Evolutionary conservation across 2,329 filamentous ascomycete species (phyloP).

Genomic region (Coleophoma eucalyptorum): DNA sequence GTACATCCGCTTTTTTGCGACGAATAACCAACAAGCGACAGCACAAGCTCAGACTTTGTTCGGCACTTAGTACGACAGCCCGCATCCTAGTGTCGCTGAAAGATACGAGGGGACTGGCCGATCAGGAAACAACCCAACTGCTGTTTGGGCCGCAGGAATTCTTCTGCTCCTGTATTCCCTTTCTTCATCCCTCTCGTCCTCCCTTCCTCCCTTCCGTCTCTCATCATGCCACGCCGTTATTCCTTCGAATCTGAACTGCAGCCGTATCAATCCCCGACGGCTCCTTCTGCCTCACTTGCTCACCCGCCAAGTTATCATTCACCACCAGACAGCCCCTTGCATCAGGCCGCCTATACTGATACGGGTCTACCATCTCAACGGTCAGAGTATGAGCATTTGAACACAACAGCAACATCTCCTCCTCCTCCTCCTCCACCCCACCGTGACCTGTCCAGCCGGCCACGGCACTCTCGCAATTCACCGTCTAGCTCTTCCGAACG

Average conservation of each 20-base stretch:
- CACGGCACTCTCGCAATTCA: too few species aligned
- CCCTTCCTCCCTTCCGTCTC: neutral
- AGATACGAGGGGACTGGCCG: too few species aligned
- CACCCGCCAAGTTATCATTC: conserved; percentile 7
- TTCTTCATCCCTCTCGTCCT: neutral
- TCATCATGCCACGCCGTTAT: conserved; percentile 15
- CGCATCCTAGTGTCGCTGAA: too few species aligned
- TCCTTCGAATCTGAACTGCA: conserved; percentile 14
- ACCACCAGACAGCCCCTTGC: conserved; percentile 8
- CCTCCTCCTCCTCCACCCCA: conserved; percentile 22
- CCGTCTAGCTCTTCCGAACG: too few species aligned
- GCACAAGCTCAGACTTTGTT: too few species aligned
- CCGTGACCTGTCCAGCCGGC: conserved; percentile 6
- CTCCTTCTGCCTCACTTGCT: conserved; percentile 5
- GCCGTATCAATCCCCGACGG: neutral
- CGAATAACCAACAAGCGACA: too few species aligned
- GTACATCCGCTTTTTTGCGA: too few species aligned
- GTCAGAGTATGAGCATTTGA: conserved; percentile 7
- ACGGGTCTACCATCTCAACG: too few species aligned
- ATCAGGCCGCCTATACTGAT: conserved; percentile 18
- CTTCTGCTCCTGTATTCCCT: neutral
- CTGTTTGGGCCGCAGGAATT: too few species aligned
- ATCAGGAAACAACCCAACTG: too few species aligned
- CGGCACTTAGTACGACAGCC: too few species aligned
- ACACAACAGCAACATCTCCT: conserved; percentile 15